Percentiles rank a stretch among this genome's conserved stretches.
These are phyloP conservation scores for Rhipidocladum racemiflorum DNA, from an alignment of 176 grass and related monocot species.

Conservation along the genomic window DNA sequence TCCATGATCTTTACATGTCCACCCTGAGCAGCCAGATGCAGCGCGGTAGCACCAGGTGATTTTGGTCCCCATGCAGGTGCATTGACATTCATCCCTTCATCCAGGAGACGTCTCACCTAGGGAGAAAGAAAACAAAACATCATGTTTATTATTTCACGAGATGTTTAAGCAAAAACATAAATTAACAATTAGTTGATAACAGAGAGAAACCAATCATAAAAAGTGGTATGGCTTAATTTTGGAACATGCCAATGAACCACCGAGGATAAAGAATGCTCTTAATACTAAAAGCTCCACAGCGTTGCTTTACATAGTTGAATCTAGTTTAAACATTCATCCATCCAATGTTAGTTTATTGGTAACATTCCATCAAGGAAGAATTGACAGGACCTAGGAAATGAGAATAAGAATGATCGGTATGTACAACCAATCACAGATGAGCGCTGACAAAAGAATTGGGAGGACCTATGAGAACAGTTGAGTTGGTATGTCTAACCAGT, in stretches of 20 bases:
- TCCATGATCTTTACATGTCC: constrained; percentile 91
- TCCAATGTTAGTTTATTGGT: background rate
- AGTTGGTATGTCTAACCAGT: background rate
- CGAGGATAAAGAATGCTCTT: background rate
- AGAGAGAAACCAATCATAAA: background rate
- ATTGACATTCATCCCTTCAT: constrained; percentile 81
- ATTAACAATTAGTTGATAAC: background rate
- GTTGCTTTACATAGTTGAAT: background rate
- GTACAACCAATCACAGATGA: background rate
- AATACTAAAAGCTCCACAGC: background rate
- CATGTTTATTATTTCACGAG: background rate
- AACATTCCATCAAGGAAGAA: background rate
- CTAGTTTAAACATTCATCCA: background rate
- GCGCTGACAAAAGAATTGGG: background rate
- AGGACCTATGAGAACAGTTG: background rate
- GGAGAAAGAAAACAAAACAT: background rate
- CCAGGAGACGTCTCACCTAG: constrained; percentile 73
- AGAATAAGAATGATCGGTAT: background rate
- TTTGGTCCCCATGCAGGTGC: constrained; percentile 75
- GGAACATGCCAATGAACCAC: background rate
- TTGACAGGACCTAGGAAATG: background rate
- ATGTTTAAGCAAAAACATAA: background rate
- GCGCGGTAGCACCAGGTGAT: constrained; percentile 68
- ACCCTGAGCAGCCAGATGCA: constrained; percentile 93
- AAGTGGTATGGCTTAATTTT: background rate